Base-by-base conservation (phyloP, 305 asterid species). In the Fraxinus paxiana region DNA sequence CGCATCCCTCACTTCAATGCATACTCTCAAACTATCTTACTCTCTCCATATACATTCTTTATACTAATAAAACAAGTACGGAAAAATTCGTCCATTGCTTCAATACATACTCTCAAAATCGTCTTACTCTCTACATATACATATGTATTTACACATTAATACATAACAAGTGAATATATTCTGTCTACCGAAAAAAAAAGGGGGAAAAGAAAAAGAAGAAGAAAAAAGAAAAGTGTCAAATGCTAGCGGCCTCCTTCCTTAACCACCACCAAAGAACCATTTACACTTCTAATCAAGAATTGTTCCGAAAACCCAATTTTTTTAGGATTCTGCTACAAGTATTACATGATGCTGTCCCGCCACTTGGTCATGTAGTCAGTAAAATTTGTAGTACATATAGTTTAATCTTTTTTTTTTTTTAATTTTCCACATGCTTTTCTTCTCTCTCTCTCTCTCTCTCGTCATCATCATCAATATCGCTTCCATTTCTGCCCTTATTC, bases 261-360 rank as follows among this genome's bases (percentile, higher is more conserved):
- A 84, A 87, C 2, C 10, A 88, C 89, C 88, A 88, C 84, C 86
- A 73, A 73, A 34, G 5, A 85, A 83, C 90, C 91, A 85, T 83
- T 82, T 82, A 86, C 92, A 85, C 90, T 87, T 85, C 85, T 90
- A 91, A 87, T 90, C 91, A 85, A 85, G 77, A 87, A 87, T 84
- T 88, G 86, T 87, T 85, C 77, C 81, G 88, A 79, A 81, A 84
- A 80, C 85, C 86, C 88, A 6, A 48, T 79, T 78, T 69, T 79
- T 24, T 24, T 24, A 24, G 26, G 26, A 24, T 24, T 1, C 0
- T 24, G 1, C 26, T 24, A 24, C 26, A 1, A 24, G 26, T 24
- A 24, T 1, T 0, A 24, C 26, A 24, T 24, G 26, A 24, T 24
- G 26, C 26, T 24, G 26, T 24, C 26, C 26, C 26, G 1, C 26